Evolutionary conservation across 768 basidiomycete species (phyloP).

Genomic region (Pulveroboletus sp.): DNA sequence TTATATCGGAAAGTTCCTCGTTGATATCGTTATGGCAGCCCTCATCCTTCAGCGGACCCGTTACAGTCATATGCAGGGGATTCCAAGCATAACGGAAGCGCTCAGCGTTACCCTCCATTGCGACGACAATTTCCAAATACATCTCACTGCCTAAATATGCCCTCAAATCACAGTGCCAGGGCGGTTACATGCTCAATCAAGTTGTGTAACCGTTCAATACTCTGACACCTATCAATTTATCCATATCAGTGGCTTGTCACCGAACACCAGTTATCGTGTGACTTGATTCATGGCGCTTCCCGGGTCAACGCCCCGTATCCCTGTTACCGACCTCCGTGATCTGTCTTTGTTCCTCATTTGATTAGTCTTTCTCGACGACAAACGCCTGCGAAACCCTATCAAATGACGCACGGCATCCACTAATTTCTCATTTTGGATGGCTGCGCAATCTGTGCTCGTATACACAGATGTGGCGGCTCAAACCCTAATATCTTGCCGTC

Average conservation of each 20-base stretch:
- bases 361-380: constrained; percentile 39
- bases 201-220: constrained; percentile 25
- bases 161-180: constrained; percentile 25
- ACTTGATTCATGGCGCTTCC: constrained; percentile 20
- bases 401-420: constrained; percentile 32
- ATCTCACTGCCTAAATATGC: constrained; percentile 13
- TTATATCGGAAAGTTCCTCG: constrained; percentile 22
- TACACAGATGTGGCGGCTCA: constrained; percentile 22
- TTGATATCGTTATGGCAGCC: constrained; percentile 31
- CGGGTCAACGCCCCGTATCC: constrained; percentile 15
- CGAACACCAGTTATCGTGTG: constrained; percentile 21
- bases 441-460: constrained; percentile 28
- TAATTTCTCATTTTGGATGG: constrained; percentile 23
- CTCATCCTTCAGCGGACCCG: constrained; percentile 22
- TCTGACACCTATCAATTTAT: constrained; percentile 30
- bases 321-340: constrained; percentile 12
- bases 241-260: constrained; percentile 25
- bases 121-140: constrained; percentile 21
- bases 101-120: constrained; percentile 12
- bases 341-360: constrained; percentile 24
- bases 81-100: constrained; percentile 25
- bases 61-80: constrained; percentile 36
- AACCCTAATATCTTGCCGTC: constrained; percentile 22
- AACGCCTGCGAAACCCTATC: constrained; percentile 34
- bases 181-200: constrained; percentile 24